Evolutionary conservation across 345 rosid species (phyloP), one percentile per base, ranked within the genome.

Genomic region (Capsella bursapastoris): DNA sequence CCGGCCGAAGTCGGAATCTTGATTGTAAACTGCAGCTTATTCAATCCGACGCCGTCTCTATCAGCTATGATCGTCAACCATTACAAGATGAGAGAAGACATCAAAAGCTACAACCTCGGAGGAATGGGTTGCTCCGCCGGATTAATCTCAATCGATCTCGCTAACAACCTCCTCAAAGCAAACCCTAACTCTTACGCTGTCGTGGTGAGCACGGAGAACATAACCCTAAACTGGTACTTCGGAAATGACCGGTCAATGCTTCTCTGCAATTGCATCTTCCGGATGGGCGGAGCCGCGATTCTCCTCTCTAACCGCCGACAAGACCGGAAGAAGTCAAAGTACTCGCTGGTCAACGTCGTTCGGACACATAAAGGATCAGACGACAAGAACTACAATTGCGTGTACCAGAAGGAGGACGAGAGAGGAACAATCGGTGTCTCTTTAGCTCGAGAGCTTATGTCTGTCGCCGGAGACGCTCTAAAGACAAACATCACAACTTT

Each of bases 41-140:
- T 90, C 66, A 84, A 81, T 45, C 97, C 97, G 32, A 87, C 90
- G 2, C 97, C 97, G 11, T 90, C 97, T 18, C 78, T 90, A 38
- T 84, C 97, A 4, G 79, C 94, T 32, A 89, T 90, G 94, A 82
- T 90, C 25, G 89, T 90, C 28, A 90, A 89, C 68, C 92, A 82
- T 44, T 90, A 87, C 86, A 89, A 89, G 82, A 84, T 90, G 53
- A 79, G 89, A 68, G 76, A 83, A 14, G 86, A 84, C 66, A 86
- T 90, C 45, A 91, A 85, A 73, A 89, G 89, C 79, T 89, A 87
- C 77, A 93, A 90, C 71, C 89, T 93, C 3, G 93, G 93, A 6
- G 97, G 97, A 27, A 93, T 93, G 98, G 98, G 98, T 3, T 93
- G 98, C 76, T 90, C 96, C 31, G 98, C 98, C 0, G 98, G 98